Percentiles rank a stretch among this genome's conserved stretches.
These are phyloP conservation scores for Hebeloma cylindrosporum DNA, from an alignment of 768 basidiomycete species.

Conservation along the genomic window DNA sequence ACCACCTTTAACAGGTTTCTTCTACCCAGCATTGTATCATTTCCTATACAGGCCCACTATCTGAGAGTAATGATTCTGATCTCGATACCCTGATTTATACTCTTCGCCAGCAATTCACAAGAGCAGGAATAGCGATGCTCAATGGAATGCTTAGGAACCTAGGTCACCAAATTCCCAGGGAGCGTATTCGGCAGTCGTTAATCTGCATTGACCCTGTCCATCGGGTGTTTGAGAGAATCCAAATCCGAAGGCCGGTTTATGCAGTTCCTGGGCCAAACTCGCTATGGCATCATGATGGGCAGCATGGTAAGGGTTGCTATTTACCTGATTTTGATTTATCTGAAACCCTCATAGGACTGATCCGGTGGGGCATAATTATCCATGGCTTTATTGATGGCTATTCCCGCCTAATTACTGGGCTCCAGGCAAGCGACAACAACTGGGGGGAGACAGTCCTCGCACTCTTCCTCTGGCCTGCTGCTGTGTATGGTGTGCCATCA, in stretches of 20 bases:
- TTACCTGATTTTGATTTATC: background rate
- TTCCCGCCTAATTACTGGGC: constrained; percentile 16
- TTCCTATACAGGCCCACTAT: constrained; percentile 1
- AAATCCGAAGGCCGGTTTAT: constrained; percentile 6
- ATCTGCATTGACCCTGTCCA: constrained; percentile 9
- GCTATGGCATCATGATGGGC: constrained; percentile 34
- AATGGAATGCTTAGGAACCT: constrained; percentile 6
- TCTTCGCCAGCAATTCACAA: background rate
- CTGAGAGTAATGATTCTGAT: background rate
- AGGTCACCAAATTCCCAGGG: constrained; percentile 4
- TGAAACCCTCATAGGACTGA: constrained; percentile 23
- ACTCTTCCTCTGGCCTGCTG: constrained; percentile 7
- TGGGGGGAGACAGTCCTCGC: constrained; percentile 15
- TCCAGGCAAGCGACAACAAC: constrained; percentile 19
- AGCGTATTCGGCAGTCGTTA: constrained; percentile 1
- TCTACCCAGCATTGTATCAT: too few relatives aligned
- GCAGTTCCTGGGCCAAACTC: constrained; percentile 15
- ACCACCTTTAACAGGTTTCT: too few relatives aligned
- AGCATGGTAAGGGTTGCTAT: constrained; percentile 24
- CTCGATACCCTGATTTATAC: constrained; percentile 2
- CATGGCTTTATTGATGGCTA: constrained; percentile 33
- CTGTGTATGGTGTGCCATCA: constrained; percentile 15
- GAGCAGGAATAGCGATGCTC: constrained; percentile 14
- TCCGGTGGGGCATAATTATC: constrained; percentile 32
- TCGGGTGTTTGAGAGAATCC: constrained; percentile 10